Evolutionary conservation across 805 yeast genomes (phyloP).

Genomic region (Maudiozyma saulgeensis): DNA sequence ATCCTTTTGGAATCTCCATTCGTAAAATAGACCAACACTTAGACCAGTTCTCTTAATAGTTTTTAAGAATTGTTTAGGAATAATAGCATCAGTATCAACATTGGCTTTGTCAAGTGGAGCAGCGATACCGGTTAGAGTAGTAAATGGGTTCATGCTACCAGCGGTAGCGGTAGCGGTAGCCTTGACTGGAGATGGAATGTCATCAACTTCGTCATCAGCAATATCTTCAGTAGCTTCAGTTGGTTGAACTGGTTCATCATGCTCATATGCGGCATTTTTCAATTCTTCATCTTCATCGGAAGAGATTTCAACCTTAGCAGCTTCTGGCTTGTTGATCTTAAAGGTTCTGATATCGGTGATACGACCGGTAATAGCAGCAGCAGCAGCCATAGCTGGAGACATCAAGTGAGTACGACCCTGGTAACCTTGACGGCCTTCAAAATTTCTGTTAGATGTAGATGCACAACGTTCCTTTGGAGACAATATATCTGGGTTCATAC

Average conservation of each 20-base stretch:
- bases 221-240: constrained; percentile 42
- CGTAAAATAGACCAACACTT: constrained; percentile 80
- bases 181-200: constrained; percentile 47
- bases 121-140: constrained; percentile 69
- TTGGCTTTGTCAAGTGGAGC: constrained; percentile 94
- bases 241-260: constrained; percentile 50
- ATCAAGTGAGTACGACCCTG: constrained; percentile 89
- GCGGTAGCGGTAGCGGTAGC: constrained; percentile 28
- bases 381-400: constrained; percentile 99
- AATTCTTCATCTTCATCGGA: constrained; percentile 35
- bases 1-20: constrained; percentile 67
- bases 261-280: constrained; percentile 63
- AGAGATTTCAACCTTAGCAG: constrained; percentile 43
- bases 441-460: constrained; percentile 95
- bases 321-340: constrained; percentile 49
- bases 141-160: constrained; percentile 66
- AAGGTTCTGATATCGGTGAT: constrained; percentile 84
- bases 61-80: constrained; percentile 96
- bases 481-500: constrained; percentile 98
- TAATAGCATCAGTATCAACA: constrained; percentile 96
- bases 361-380: constrained; percentile 89
- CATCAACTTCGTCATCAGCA: constrained; percentile 47
- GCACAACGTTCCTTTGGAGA: constrained; percentile 96
- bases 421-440: constrained; percentile 99
- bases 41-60: constrained; percentile 97